Base-by-base conservation (phyloP, 257 asterid species). In the Solanum virginianum region DNA sequence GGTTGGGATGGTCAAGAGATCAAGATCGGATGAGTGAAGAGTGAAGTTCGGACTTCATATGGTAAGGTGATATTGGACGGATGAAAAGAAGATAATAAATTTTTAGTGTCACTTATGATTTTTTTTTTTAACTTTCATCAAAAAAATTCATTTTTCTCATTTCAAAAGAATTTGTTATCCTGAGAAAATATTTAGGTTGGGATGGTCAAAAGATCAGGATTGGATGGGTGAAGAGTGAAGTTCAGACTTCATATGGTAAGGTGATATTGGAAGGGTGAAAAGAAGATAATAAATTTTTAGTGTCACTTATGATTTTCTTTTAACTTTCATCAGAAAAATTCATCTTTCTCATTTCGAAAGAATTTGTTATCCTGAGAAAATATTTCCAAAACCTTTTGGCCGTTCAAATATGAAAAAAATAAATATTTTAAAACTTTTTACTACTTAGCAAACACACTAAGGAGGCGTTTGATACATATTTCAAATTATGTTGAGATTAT, bases 81-180 rank as follows among this genome's bases (percentile, higher is more conserved):
- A 12, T 20, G 15, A n/a, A 14, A 7, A 20, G n/a, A 6, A 43
- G 66, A 59, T 59, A 59, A 13, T 0, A 14, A 59, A n/a, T 14
- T 43, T 43, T 7, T 6, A 41, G 0, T 6, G 47, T 41, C 8
- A 7, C 47, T 41, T 41, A 36, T 36, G 39, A 4, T 36, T 36
- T 36, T 36, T 32, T 32, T 5, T 36, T 3, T 3, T 3, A 36
- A 36, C 41, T 36, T 36, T 36, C 41, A 36, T 36, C 7, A 36
- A 4, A 36, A 4, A 36, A 59, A n/a, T 1, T n/a, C 5, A 10
- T 10, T 0, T 4, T 59, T 3, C 29, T n/a, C 0, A 0, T n/a
- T 59, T 59, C 3, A 20, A n/a, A 59, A 59, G 7, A 59, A 59
- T 4, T 4, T 32, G 36, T 32, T 32, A 32, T 32, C 36, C 0